phyloP scores from a whole-genome alignment of 208 protist genomes.

The Trypanosoma mega region DNA sequence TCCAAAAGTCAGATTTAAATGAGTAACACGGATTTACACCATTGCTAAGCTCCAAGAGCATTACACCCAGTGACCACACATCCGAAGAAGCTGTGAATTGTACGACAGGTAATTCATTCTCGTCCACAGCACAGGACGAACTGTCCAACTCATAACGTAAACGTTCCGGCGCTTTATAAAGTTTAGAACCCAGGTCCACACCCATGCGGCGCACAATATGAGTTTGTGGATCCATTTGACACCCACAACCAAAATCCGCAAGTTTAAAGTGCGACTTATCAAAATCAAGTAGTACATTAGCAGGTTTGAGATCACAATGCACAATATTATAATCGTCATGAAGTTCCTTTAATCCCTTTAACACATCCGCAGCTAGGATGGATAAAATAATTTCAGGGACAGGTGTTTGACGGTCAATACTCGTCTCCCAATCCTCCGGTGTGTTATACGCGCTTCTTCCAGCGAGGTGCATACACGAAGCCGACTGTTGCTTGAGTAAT shows the following conservation, averaged over 20 bases:
- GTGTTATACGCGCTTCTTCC: slow-evolving; percentile 61
- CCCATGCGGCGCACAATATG: slow-evolving; percentile 40
- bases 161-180: slow-evolving; percentile 88
- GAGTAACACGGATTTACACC: slow-evolving; percentile 75
- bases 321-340: slow-evolving; percentile 87
- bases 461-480: slow-evolving; percentile 53
- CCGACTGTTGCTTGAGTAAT: slow-evolving; percentile 40
- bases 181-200: slow-evolving; percentile 74
- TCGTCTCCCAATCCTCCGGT: slow-evolving; percentile 65
- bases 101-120: slow-evolving; percentile 35
- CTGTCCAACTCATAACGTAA: slow-evolving; percentile 13
- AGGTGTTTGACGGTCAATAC: slow-evolving; percentile 97
- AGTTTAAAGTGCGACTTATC: slow-evolving; percentile 76
- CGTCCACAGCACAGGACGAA: slow-evolving; percentile 4
- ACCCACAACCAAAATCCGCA: slow-evolving; percentile 86
- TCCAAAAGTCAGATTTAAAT: slow-evolving; percentile 91
- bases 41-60: slow-evolving; percentile 72
- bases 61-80: slow-evolving; percentile 88
- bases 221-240: slow-evolving; percentile 54
- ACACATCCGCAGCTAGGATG: slow-evolving; percentile 97
- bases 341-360: slow-evolving; percentile 79
- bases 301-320: slow-evolving; percentile 97
- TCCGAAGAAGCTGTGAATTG: slow-evolving; percentile 80
- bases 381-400: slow-evolving; percentile 99
- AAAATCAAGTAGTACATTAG: slow-evolving; percentile 93